Evolutionary conservation across 768 basidiomycete genomes (phyloP), one percentile per base, ranked within the genome.

Genomic region (Nidularia pulvinata): DNA sequence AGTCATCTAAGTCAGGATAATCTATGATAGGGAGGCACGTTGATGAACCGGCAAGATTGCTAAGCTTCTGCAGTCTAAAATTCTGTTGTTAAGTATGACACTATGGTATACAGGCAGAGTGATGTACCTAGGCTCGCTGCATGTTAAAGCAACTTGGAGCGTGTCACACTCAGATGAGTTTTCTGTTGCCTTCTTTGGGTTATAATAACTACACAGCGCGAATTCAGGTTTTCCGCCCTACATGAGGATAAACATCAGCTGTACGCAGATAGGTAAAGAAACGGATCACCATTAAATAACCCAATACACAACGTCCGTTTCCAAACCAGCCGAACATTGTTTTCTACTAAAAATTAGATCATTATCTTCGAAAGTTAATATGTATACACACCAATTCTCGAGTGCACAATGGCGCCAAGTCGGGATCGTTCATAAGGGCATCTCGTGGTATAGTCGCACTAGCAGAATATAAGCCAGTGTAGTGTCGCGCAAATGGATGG

Each of bases 1-100:
- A 84, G 37, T 79, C 72, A 46, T 82, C 78, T n/a, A 81, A 61
- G 10, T 71, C 67, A 3, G 65, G 57, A 19, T 76, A 68, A 10
- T 75, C 65, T 19, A 70, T 66, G 1, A 81, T 66, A 0, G 71
- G 71, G 7, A 77, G 58, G 46, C 76, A 75, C 7, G 63, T 54
- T 0, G 71, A 68, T 1, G 69, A 55, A 1, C 64, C 54, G 4
- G 69, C 70, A 30, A 78, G 55, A 49, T 72, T 55, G 30, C 69
- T 67, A 19, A 83, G 55, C 57, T 72, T 75, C 22, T 57, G 59
- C 33, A 78, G 57, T 50, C 78, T 80, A 7, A 33, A 36, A 37
- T 48, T 19, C 19, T 19, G 19, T 19, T 5, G 34, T 16, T 57
- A 10, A 59, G 44, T 42, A 14, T 4, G 6, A 25, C 25, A 19